Conservation (phyloP, 202 grass and related monocot genomes). For the Miscanthus sacchariflorus region DNA sequence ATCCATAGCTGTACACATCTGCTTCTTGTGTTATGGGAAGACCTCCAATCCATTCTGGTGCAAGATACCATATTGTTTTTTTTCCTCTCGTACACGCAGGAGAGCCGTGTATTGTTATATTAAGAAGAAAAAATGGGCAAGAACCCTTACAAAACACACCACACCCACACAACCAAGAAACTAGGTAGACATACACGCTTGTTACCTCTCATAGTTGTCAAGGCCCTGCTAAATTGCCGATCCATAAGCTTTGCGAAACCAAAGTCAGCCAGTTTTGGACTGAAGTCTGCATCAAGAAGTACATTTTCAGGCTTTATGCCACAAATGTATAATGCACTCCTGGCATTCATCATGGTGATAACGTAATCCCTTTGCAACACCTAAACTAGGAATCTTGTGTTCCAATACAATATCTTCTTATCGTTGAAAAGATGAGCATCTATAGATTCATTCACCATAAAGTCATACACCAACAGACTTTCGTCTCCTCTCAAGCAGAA, state of each 20-base stretch:
- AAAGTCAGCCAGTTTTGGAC: conserved; percentile 45
- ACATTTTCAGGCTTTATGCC: conserved; percentile 53
- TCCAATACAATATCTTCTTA: conserved; percentile 41
- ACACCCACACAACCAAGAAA: too few relatives aligned
- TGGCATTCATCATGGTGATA: conserved; percentile 48
- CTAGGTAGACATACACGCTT: too few relatives aligned
- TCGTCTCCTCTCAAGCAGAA: conserved; percentile 44
- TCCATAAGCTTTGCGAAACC: conserved; percentile 54
- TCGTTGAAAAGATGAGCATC: conserved; percentile 53
- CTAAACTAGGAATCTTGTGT: conserved; percentile 44
- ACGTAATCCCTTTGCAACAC: conserved; percentile 43
- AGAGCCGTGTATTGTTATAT: too few relatives aligned
- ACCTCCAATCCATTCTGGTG: conserved; percentile 51
- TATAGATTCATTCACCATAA: conserved; percentile 51
- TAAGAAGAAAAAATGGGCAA: too few relatives aligned
- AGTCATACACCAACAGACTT: conserved; percentile 49
- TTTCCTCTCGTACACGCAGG: too few relatives aligned
- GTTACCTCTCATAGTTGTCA: conserved; percentile 26
- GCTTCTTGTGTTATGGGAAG: conserved; percentile 42
- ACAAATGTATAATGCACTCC: conserved; percentile 24
- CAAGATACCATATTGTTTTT: conserved; percentile 47
- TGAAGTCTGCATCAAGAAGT: conserved; percentile 34
- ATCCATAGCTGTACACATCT: conserved; percentile 55
- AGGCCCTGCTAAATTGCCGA: conserved; percentile 41
- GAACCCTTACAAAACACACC: too few relatives aligned